Base-by-base conservation (phyloP, 345 rosid species). In the Geranium rotundifolium region DNA sequence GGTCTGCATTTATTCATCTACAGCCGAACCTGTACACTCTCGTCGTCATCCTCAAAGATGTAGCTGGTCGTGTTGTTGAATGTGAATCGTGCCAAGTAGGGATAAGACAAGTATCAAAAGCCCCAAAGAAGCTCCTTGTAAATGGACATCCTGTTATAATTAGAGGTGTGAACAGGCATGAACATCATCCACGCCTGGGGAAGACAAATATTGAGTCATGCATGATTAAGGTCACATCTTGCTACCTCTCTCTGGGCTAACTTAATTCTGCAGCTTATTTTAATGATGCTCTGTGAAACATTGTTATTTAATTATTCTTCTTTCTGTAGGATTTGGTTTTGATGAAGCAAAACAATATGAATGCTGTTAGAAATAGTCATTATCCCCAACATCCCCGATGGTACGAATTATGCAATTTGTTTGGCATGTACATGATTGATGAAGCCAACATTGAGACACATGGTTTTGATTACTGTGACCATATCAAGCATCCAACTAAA, bases 381-480 rank as follows among this genome's bases (percentile, higher is more conserved):
- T 93, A 93, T 79, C 99, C 99, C 61, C 99, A 93, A 62, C 97
- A 93, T 76, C 86, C 95, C 30, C 99, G 96, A 49, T 93, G 99
- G 99, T 93, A 93, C 59, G 97, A 93, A 67, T 65, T 93, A 71
- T 93, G 99, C 65, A 90, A 93, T 80, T 79, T 90, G 74, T 88
- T 93, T 65, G 97, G 99, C 66, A 73, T 93, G 88, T 93, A 93
- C 81, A 90, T 93, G 97, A 84, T 90, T 62, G 99, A 93, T 77
- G 99, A 93, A 79, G 97, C 99, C 71, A 93, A 93, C 78, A 86
- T 93, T 59, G 99, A 93, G 85, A 93, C 99, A 65, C 99, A 93
- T 72, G 99, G 97, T 63, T 93, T 93, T 74, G 65, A 75, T 84
- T 77, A 73, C 59, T 83, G 77, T 65, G 72, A 74, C 68, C 95